Conservation (phyloP, 306 rosid genomes). For the Acacia confusa region DNA sequence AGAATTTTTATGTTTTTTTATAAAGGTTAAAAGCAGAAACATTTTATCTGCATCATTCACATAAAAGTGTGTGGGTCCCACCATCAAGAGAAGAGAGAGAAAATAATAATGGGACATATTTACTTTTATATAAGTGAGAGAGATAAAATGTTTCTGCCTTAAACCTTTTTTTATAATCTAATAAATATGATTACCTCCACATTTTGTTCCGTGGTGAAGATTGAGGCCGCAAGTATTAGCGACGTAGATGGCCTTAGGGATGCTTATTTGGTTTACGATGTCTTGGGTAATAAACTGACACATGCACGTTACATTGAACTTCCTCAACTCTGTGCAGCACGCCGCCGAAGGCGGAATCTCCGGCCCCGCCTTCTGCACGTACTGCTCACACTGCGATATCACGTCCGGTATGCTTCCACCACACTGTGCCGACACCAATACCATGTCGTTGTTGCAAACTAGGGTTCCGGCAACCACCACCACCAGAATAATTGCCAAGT, state of each 20-base stretch:
- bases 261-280: conserved; percentile 19
- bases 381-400: conserved; percentile 25
- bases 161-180: no score
- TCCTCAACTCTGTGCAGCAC: conserved; percentile 40
- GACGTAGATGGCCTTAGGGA: conserved; percentile 39
- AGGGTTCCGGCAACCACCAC: conserved; percentile 27
- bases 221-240: conserved; percentile 45
- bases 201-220: conserved; percentile 37
- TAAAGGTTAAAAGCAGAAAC: no score
- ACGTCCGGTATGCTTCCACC: conserved; percentile 20
- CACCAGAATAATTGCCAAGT: conserved; percentile 25
- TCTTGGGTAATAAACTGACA: conserved; percentile 38
- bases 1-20: no score
- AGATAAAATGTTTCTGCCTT: no score
- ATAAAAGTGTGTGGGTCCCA: no score
- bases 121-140: no score
- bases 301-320: conserved; percentile 33
- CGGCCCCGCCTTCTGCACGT: conserved; percentile 44
- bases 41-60: no score
- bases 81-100: no score
- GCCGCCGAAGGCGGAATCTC: conserved; percentile 31
- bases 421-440: conserved; percentile 34
- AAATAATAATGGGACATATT: no score
- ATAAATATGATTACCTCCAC: conserved; percentile 49
- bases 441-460: conserved; percentile 11